phyloP scores from a whole-genome alignment of 192 early-diverging fungal species.

The Gryganskiella cystojenkinii region DNA sequence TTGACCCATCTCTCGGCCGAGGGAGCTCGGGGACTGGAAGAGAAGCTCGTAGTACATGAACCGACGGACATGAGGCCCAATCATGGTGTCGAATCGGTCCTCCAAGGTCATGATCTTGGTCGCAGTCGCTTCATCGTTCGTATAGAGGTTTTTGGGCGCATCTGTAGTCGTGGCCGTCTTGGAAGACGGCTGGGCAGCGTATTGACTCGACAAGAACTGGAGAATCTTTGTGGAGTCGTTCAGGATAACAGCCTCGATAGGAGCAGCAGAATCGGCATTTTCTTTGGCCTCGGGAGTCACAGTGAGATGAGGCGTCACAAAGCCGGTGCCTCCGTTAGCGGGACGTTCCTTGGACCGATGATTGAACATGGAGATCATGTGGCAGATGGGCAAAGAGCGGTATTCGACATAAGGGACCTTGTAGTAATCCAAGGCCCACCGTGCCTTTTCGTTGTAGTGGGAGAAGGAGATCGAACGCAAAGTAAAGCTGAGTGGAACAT shows the following conservation, averaged over 20 bases:
- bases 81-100: slow-evolving; percentile 36
- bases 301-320: slow-evolving; percentile 20
- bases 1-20: slow-evolving; percentile 24
- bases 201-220: slow-evolving; percentile 33
- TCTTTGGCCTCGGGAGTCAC: not conserved
- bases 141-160: slow-evolving; percentile 20
- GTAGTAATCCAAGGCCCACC: slow-evolving; percentile 53
- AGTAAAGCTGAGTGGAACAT: slow-evolving; percentile 4
- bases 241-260: slow-evolving; percentile 2
- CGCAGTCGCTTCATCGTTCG: slow-evolving; percentile 31
- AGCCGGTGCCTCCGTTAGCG: not conserved
- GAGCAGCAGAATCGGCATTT: not conserved
- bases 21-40: slow-evolving; percentile 11
- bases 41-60: slow-evolving; percentile 30
- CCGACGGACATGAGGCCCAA: slow-evolving; percentile 29
- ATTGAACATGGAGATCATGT: slow-evolving; percentile 42
- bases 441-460: slow-evolving; percentile 54
- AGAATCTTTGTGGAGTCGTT: slow-evolving; percentile 38
- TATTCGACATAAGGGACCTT: slow-evolving; percentile 42
- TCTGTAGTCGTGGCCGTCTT: not conserved
- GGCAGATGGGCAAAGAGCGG: slow-evolving; percentile 34
- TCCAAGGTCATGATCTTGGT: slow-evolving; percentile 38
- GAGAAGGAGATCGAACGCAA: slow-evolving; percentile 44
- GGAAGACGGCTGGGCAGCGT: slow-evolving; percentile 13
- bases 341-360: slow-evolving; percentile 11